A percentile compares a stretch with the other conserved stretches of the same genome.
Evolutionary conservation across 2,329 filamentous ascomycete genomes (phyloP).

Genomic region (Chaetomium sp.): DNA sequence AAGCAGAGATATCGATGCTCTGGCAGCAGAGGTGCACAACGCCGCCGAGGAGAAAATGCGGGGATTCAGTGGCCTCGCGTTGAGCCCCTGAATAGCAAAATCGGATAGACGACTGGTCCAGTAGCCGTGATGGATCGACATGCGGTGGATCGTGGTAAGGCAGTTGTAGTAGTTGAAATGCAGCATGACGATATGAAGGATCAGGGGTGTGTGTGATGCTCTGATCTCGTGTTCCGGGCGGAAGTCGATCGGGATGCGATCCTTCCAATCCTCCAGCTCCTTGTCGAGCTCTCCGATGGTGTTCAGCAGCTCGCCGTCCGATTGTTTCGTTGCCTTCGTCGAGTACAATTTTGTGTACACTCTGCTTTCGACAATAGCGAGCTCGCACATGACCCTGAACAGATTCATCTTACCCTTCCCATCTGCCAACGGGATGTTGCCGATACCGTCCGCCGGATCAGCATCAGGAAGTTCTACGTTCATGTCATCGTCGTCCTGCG

Average conservation of each 20-base stretch:
- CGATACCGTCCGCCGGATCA: constrained; percentile 87
- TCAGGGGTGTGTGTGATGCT: constrained; percentile 87
- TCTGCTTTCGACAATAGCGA: constrained; percentile 87
- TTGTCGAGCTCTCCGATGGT: constrained; percentile 94
- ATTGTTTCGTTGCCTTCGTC: constrained; percentile 86
- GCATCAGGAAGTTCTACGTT: constrained; percentile 94
- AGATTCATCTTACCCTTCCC: constrained; percentile 93
- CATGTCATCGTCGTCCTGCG: constrained; percentile 73
- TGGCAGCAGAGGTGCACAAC: constrained; percentile 87
- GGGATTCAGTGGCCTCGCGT: constrained; percentile 87
- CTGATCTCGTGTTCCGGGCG: constrained; percentile 97
- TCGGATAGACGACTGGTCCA: constrained; percentile 96
- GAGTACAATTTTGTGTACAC: constrained; percentile 94
- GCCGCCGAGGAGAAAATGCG: constrained; percentile 92
- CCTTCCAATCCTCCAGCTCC: constrained; percentile 93
- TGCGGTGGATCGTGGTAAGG: constrained; percentile 94
- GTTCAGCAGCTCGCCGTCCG: constrained; percentile 88
- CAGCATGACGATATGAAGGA: constrained; percentile 89
- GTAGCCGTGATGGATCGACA: constrained; percentile 97
- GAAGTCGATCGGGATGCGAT: constrained; percentile 91
- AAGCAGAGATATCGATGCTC: constrained; percentile 89
- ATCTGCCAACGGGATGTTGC: constrained; percentile 87
- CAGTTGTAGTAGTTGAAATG: constrained; percentile 99
- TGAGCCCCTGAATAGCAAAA: constrained; percentile 91
- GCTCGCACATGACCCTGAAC: constrained; percentile 89